phyloP scores from a whole-genome alignment of 495 filamentous ascomycete species.

The Parathielavia hyrcaniae region DNA sequence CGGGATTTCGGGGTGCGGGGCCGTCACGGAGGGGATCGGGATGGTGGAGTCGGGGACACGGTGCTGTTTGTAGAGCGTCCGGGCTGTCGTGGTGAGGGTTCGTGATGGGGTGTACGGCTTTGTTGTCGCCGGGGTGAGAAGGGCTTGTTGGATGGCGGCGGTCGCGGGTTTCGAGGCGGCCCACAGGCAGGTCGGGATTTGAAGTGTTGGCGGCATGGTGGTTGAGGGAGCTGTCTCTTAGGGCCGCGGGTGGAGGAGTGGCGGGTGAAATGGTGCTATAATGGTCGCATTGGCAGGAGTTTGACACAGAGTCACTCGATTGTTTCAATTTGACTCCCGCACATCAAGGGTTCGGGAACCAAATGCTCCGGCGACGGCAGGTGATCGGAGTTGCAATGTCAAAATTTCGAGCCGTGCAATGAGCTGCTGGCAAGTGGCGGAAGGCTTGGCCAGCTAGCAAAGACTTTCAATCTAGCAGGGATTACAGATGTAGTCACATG shows the following conservation, averaged over 20 bases:
- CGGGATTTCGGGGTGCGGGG: slow-evolving; percentile 47
- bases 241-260: neutral
- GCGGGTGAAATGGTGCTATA: slow-evolving; percentile 5
- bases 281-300: slow-evolving; percentile 14
- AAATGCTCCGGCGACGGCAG: neutral
- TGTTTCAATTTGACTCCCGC: neutral
- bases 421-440: slow-evolving; percentile 11
- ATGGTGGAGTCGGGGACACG: slow-evolving; percentile 26
- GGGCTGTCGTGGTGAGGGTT: slow-evolving; percentile 26
- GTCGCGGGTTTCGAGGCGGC: slow-evolving; percentile 5
- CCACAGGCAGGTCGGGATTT: slow-evolving; percentile 18
- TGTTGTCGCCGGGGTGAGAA: slow-evolving; percentile 14
- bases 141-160: neutral
- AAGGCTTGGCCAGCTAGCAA: slow-evolving; percentile 3
- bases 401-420: slow-evolving; percentile 19
- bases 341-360: neutral
- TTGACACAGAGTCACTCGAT: neutral
- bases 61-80: slow-evolving; percentile 24
- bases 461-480: neutral
- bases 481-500: slow-evolving; percentile 27
- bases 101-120: slow-evolving; percentile 7
- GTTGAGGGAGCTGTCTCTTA: neutral
- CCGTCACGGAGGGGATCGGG: slow-evolving; percentile 28
- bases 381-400: neutral
- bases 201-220: slow-evolving; percentile 19